Percentiles rank a stretch among this genome's conserved stretches.
Conservation (phyloP, 2,329 filamentous ascomycete genomes). For the Cordyceps cicadae region DNA sequence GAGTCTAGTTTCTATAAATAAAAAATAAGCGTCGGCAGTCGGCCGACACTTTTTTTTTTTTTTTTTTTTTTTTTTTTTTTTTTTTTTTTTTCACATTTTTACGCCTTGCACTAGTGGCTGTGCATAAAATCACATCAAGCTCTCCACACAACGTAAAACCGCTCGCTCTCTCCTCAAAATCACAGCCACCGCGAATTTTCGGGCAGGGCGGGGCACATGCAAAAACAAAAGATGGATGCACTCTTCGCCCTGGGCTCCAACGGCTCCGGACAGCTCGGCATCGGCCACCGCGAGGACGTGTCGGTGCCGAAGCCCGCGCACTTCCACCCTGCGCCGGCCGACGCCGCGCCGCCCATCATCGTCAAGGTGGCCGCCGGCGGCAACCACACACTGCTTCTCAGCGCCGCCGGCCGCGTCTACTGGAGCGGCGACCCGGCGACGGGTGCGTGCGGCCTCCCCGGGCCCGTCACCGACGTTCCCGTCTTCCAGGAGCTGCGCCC, state of each 20-base stretch:
- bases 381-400: constrained; percentile 75
- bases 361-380: constrained; percentile 55
- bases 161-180: no score
- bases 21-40: no score
- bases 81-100: no score
- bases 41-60: no score
- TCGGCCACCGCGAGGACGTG: constrained; percentile 63
- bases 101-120: no score
- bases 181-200: no score
- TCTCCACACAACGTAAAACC: no score
- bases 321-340: constrained; percentile 38
- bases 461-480: constrained; percentile 21
- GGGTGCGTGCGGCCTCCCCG: constrained; percentile 46
- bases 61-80: no score
- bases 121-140: no score
- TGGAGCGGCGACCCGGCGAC: constrained; percentile 53
- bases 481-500: constrained; percentile 34
- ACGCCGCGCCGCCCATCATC: constrained; percentile 30
- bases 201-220: not conserved
- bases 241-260: constrained; percentile 69
- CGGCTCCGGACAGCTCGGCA: constrained; percentile 64
- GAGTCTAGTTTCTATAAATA: no score
- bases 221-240: constrained; percentile 39
- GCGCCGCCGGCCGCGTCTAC: constrained; percentile 50
- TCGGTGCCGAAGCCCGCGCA: constrained; percentile 54